These are phyloP conservation scores for Arctium minus DNA, from an alignment of 129 eudicot species.

Conservation along the genomic window DNA sequence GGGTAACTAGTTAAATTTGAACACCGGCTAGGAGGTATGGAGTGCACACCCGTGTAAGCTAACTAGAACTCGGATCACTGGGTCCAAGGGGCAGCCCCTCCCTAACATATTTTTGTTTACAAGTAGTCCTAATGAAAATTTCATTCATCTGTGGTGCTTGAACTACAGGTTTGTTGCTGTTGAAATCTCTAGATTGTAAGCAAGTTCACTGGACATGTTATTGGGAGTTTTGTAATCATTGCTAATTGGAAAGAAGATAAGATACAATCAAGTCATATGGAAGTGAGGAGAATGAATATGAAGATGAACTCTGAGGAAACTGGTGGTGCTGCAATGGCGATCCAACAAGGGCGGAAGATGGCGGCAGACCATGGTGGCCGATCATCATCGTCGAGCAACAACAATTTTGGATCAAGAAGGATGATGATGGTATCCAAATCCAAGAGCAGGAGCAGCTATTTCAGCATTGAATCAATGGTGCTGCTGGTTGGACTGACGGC, in stretches of 20 bases:
- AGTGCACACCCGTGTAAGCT: too few relatives aligned
- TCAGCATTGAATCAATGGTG: slow-evolving; percentile 55
- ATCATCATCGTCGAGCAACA: neutral
- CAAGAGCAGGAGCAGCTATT: slow-evolving; percentile 33
- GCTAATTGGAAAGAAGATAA: neutral
- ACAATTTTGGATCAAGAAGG: neutral
- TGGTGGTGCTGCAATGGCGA: slow-evolving; percentile 4
- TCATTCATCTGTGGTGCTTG: neutral
- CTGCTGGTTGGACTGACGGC: slow-evolving; percentile 50
- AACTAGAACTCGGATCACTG: too few relatives aligned
- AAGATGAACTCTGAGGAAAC: slow-evolving; percentile 17
- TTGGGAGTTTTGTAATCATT: neutral
- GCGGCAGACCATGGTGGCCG: slow-evolving; percentile 1
- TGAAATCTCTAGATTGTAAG: slow-evolving; percentile 1
- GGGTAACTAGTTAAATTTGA: too few relatives aligned
- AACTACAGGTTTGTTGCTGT: slow-evolving; percentile 14
- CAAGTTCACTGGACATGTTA: neutral
- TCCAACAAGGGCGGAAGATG: neutral
- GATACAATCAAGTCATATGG: slow-evolving; percentile 12
- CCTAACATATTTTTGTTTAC: neutral
- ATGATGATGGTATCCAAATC: slow-evolving; percentile 19
- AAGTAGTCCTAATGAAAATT: neutral
- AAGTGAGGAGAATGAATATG: slow-evolving; percentile 38
- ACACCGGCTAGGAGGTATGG: too few relatives aligned
- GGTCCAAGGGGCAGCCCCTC: too few relatives aligned